phyloP scores from a whole-genome alignment of 371 early-diverging fungal genomes.

The Mortierella sp. region DNA sequence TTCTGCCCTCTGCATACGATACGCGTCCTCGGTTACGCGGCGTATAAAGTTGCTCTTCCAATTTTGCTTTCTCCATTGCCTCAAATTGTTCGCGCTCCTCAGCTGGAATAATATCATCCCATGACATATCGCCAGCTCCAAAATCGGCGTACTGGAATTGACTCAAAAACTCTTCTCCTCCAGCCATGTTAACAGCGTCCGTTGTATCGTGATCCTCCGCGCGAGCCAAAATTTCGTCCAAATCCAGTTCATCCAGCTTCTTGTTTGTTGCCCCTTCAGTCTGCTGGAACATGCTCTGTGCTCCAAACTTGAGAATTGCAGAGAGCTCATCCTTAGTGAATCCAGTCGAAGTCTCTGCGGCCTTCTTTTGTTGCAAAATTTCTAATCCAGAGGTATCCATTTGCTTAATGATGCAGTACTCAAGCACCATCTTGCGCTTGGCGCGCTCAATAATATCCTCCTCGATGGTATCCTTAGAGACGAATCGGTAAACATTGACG shows the following conservation, averaged over 20 bases:
- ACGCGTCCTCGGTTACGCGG: slow-evolving; percentile 49
- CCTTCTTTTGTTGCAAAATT: slow-evolving; percentile 69
- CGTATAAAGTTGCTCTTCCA: slow-evolving; percentile 56
- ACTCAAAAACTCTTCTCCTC: slow-evolving; percentile 91
- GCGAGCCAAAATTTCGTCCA: slow-evolving; percentile 94
- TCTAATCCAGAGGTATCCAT: slow-evolving; percentile 96
- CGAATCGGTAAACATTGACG: slow-evolving; percentile 98
- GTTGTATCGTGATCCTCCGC: slow-evolving; percentile 93
- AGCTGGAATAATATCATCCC: slow-evolving; percentile 97
- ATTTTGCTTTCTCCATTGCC: slow-evolving; percentile 66
- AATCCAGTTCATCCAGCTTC: slow-evolving; percentile 91
- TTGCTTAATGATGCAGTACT: slow-evolving; percentile 97
- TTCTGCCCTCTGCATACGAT: slow-evolving; percentile 53
- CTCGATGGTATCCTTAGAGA: slow-evolving; percentile 98
- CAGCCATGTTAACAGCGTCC: slow-evolving; percentile 73
- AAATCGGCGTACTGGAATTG: slow-evolving; percentile 96
- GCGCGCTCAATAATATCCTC: slow-evolving; percentile 98
- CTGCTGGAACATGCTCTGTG: slow-evolving; percentile 94
- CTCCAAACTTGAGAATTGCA: slow-evolving; percentile 97
- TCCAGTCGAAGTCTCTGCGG: slow-evolving; percentile 63
- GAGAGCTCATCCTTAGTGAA: slow-evolving; percentile 90
- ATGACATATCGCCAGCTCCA: slow-evolving; percentile 84
- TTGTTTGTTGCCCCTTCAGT: slow-evolving; percentile 69
- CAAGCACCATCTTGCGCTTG: slow-evolving; percentile 98
- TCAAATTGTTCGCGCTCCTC: slow-evolving; percentile 79